Conservation (phyloP, 768 basidiomycete genomes). For the Pseudohyphozyma bogoriensis region DNA sequence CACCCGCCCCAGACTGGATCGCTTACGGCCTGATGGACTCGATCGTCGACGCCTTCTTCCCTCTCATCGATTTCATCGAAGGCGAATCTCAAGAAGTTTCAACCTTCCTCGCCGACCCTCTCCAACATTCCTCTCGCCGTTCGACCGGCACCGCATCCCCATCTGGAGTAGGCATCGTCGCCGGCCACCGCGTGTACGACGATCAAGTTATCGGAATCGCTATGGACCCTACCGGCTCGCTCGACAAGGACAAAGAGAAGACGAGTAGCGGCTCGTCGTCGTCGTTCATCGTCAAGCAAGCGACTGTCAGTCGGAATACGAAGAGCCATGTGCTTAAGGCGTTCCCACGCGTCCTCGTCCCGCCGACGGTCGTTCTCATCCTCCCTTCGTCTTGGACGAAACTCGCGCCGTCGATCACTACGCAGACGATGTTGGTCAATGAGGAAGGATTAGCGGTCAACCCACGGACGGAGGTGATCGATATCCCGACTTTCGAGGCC, state of each 20-base stretch:
- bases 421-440: slow-evolving; percentile 24
- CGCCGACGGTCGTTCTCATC: slow-evolving; percentile 8
- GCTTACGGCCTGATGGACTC: slow-evolving; percentile 86
- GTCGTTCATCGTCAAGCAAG: slow-evolving; percentile 2
- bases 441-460: slow-evolving; percentile 17
- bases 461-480: too few species aligned
- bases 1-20: slow-evolving; percentile 64
- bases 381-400: neutral
- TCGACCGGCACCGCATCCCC: slow-evolving; percentile 2
- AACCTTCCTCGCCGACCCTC: slow-evolving; percentile 48
- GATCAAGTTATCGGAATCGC: slow-evolving; percentile 21
- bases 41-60: slow-evolving; percentile 87
- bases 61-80: slow-evolving; percentile 68
- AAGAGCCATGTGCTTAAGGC: neutral
- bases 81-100: slow-evolving; percentile 70
- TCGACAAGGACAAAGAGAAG: slow-evolving; percentile 1
- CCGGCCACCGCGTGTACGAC: slow-evolving; percentile 13
- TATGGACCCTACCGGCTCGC: slow-evolving; percentile 6
- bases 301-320: slow-evolving; percentile 11
- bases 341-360: neutral
- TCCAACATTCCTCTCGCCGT: slow-evolving; percentile 21
- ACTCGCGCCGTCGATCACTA: neutral
- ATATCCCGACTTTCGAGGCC: slow-evolving; percentile 3
- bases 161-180: slow-evolving; percentile 14
- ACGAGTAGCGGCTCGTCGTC: too few species aligned